Base-by-base conservation (phyloP, 2,329 filamentous ascomycete genomes). In the Penicillium expansum region DNA sequence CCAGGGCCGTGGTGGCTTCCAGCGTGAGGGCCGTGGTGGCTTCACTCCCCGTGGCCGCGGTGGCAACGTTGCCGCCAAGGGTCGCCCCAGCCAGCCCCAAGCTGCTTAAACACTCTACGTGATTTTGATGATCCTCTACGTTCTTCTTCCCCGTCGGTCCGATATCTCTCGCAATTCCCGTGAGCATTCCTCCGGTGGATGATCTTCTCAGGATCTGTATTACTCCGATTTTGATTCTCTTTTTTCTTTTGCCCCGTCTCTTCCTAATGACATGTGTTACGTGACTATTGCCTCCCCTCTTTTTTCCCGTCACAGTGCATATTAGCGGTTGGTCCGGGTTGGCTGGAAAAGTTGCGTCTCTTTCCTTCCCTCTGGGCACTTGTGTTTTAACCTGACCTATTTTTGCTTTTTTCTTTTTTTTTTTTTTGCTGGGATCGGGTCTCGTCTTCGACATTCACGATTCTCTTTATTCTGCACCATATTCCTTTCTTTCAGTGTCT, bases 21-120 rank as follows among this genome's bases (percentile, higher is more conserved):
- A 82, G 57, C 84, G 87, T 54, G 87, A 88, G 56, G 81, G 86
- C 44, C 86, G 90, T 67, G 88, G 90, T 62, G 84, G 85, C 55
- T 85, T 85, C 66, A 79, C 82, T 68, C 79, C 85, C 62, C 84
- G 86, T 59, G 83, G 85, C 56, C 85, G 89, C 64, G 86, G 88
- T 62, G 79, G 82, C 65, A 84, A 82, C 63, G 82, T 75, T 54
- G 72, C 76, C 47, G 69, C 74, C 57, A 77, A 78, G 69, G 74
- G 72, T 58, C 77, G 79, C 64, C 76, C 73, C 65, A 77, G 72
- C 66, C 77, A 79, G 62, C 56, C 76, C 48, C 77, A 78, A 61
- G 68, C 77, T 54, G 76, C 75, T 62, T 79, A 71, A 75, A 61
- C 43, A 32, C 33, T 20, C 29, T 18, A 39, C 16, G 38, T 22